Conservation (phyloP, 805 yeast genomes). For the Ogataea neopini region DNA sequence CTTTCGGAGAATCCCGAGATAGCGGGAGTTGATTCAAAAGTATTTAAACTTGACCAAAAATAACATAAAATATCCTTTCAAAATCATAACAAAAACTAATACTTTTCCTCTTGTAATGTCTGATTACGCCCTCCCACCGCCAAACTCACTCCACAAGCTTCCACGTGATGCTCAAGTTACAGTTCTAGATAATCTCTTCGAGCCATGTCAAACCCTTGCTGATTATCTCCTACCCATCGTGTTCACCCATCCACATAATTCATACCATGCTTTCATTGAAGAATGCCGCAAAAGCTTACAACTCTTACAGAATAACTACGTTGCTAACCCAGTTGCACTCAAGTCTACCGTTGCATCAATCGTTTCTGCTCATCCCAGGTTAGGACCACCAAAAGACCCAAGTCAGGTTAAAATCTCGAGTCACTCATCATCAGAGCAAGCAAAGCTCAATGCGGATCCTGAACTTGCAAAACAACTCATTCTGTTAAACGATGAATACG, state of each 20-base stretch:
- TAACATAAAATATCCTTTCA: neutral
- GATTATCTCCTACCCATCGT: slow-evolving; percentile 35
- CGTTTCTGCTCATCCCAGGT: slow-evolving; percentile 88
- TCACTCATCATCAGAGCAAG: slow-evolving; percentile 74
- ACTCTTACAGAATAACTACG: slow-evolving; percentile 3
- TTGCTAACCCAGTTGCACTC: slow-evolving; percentile 2
- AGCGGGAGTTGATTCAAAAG: neutral
- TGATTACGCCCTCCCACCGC: slow-evolving; percentile 30
- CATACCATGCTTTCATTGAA: slow-evolving; percentile 33
- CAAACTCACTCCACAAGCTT: slow-evolving; percentile 25
- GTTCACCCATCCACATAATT: slow-evolving; percentile 21
- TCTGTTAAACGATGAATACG: slow-evolving; percentile 53
- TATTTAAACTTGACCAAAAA: neutral
- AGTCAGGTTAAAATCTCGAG: slow-evolving; percentile 45
- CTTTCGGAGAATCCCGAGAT: slow-evolving; percentile 1
- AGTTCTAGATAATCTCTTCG: slow-evolving; percentile 60
- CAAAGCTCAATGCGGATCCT: slow-evolving; percentile 52
- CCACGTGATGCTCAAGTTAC: slow-evolving; percentile 34
- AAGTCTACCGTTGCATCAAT: slow-evolving; percentile 41
- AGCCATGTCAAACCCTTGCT: slow-evolving; percentile 56
- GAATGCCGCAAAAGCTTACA: slow-evolving; percentile 12
- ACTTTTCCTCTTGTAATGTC: neutral
- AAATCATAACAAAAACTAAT: too few relatives aligned
- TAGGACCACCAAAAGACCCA: slow-evolving; percentile 61
- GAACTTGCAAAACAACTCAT: slow-evolving; percentile 52